Base-by-base conservation (phyloP, 1,284 basidiomycete species). In the Schizophyllum commune region DNA sequence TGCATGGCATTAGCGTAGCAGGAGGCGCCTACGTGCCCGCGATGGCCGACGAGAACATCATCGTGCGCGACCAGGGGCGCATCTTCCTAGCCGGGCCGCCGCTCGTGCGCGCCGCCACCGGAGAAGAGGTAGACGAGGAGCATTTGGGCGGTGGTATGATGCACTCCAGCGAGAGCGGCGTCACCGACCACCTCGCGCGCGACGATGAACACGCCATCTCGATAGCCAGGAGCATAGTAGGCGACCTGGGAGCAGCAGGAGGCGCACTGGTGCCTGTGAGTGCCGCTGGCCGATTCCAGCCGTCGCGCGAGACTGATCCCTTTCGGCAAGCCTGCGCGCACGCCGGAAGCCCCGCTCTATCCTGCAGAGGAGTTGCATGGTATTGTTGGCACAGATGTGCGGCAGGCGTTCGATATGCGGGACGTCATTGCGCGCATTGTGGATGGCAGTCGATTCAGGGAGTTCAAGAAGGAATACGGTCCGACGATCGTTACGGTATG, bases 61-160 rank as follows among this genome's bases (percentile, higher is more conserved):
- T 97, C 65, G 96, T 98, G 56, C 84, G 87, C 62, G 91, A 96
- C 64, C 94, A 97, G 77, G 95, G 96, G 0, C 89, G 85, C 54
- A 97, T 98, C 68, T 98, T 97, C 77, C 81, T 98, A n/a, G 95
- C 95, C 15, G 96, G 95, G 0, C 96, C 96, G 15, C 95, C 95
- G 3, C 81, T 98, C 4, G 95, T 98, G 63, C 96, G 95, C 71
- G 96, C 95, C 0, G 96, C 95, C 0, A 95, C 95, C 0, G 95
- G 96, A 52, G 95, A 98, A 72, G 87, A 88, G 32, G 90, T 97
- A 4, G 94, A 96, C 67, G 94, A 96, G 61, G 95, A 98, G 73
- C 89, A 91, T 1, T 81, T 98, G 4, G 94, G 94, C 51, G 91
- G 92, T 56, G 95, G 95, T 17, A 80, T 88, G 68, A 98, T 98